Evolutionary conservation across 192 early-diverging fungal genomes (phyloP), one percentile per base, ranked within the genome.

Genomic region (Rhizophagus sp.): DNA sequence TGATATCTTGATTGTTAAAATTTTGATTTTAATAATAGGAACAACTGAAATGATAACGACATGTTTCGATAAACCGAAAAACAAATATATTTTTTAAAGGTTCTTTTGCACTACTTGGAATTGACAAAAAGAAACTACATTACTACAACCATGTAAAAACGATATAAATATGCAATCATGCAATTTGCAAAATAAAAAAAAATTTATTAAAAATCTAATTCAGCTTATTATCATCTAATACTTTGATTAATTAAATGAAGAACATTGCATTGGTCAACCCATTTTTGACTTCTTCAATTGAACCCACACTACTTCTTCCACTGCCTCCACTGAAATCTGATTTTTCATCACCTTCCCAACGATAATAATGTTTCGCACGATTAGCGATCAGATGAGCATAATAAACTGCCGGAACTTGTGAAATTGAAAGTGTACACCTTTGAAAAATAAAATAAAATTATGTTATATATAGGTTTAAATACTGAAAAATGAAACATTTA

Each of bases 371-470:
- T 52, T 84, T 82, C 1, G 84, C 86, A 62, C 84, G 83, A 81
- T 78, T 85, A 10, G 82, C 86, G 2, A 82, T 68, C 36, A 83
- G 70, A 63, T 87, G 83, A 2, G 86, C 84, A 81, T 87, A 85
- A 62, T 85, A 85, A 22, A 85, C 86, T 2, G 84, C 52, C 0
- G 86, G 82, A 11, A 76, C 86, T 13, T 96, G 87, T 24, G 90
- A 92, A n/a, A 98, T 96, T 3, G 91, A 89, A 57, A 95, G 90
- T 1, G 95, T 94, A 73, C 96, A 95, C 50, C 95, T 89, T 39
- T 22, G 30, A 25, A 44, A 47, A 41, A 41, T 22, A 41, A 41
- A 41, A 36, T 8, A 22, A 24, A 36, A 13, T 49, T 5, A 73
- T 10, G 34, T 50, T 49, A 27, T 73, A 36, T 27, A 25, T 27